Evolutionary conservation across 2,329 filamentous ascomycete genomes (phyloP), one percentile per base, ranked within the genome.

Genomic region (Exserohilum turcica): DNA sequence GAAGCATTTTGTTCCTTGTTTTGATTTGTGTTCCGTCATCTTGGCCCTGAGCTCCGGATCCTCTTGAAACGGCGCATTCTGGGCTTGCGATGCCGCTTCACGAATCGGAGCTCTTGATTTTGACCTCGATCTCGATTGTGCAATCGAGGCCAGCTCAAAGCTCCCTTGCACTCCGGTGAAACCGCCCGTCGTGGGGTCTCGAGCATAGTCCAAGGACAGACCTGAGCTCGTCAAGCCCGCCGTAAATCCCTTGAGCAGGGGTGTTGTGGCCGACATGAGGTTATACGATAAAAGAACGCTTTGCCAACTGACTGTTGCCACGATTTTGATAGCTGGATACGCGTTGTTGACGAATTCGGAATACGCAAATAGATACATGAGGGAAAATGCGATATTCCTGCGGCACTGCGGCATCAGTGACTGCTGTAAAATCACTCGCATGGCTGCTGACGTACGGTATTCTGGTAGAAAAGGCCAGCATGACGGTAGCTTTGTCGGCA

Each of bases 261-360:
- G 53, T 24, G 45, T 32, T 10, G 53, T 53, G 21, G 49, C 44
- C n/a, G 49, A 56, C 18, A 56, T 56, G 24, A 56, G 39, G 24
- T 19, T 48, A 15, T 45, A 56, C 1, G 33, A 47, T 3, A 56
- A 24, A 7, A 53, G 40, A 10, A 48, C 27, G 9, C 33, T 47
- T 29, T 56, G 53, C 53, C 53, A 53, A 18, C 12, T 40, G 15
- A 36, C 44, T 2, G 53, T 53, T 8, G 39, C 16, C 12, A 44
- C 44, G n/a, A 56, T 48, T 29, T 43, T 28, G 8, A 56, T 44
- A 9, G 48, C 53, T 5, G 36, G 7, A 9, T 45, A 15, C 13
- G 18, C 13, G 8, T n/a, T 31, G 5, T 13, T 28, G 16, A 45
- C 27, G 18, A 53, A 56, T 2, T 32, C 12, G 16, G 39, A 43